Evolutionary conservation across 2,329 filamentous ascomycete species (phyloP).

Genomic region (Aspergillus sp.): DNA sequence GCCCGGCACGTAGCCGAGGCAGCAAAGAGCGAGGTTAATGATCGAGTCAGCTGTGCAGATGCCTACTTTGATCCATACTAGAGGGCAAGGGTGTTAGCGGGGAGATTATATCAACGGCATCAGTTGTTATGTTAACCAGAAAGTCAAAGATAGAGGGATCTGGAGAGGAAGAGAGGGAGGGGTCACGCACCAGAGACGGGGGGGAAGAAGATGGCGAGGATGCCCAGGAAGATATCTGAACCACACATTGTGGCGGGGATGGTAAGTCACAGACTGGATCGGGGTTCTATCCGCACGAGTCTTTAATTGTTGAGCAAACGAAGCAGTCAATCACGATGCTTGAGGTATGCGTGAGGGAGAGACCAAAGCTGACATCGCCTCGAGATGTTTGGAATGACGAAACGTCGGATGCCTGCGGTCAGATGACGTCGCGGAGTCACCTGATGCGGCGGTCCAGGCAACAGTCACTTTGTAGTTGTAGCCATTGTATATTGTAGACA

Average conservation of each 20-base stretch:
- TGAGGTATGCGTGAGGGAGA: neutral
- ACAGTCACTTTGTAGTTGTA: neutral
- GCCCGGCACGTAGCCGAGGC: constrained; percentile 77
- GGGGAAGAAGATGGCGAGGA: constrained; percentile 62
- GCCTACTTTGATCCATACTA: constrained; percentile 95
- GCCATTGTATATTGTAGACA: no score
- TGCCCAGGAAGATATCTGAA: constrained; percentile 60
- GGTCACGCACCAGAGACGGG: constrained; percentile 53
- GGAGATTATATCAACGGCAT: neutral
- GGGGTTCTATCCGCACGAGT: constrained; percentile 2
- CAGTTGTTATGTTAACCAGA: neutral
- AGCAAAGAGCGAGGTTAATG: constrained; percentile 90
- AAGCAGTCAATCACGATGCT: neutral
- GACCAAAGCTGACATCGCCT: neutral
- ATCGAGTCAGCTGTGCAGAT: constrained; percentile 89
- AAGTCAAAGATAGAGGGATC: neutral
- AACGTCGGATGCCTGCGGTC: constrained; percentile 3
- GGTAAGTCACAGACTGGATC: neutral
- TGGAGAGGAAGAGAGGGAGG: neutral
- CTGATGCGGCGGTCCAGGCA: constrained; percentile 1
- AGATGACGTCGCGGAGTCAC: constrained; percentile 14
- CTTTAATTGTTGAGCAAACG: neutral
- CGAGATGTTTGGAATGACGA: neutral
- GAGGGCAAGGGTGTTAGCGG: constrained; percentile 33
- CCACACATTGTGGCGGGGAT: constrained; percentile 51